These are phyloP conservation scores for Eremochloa ophiuroides DNA, from an alignment of 176 grass and related monocot species.

Conservation along the genomic window DNA sequence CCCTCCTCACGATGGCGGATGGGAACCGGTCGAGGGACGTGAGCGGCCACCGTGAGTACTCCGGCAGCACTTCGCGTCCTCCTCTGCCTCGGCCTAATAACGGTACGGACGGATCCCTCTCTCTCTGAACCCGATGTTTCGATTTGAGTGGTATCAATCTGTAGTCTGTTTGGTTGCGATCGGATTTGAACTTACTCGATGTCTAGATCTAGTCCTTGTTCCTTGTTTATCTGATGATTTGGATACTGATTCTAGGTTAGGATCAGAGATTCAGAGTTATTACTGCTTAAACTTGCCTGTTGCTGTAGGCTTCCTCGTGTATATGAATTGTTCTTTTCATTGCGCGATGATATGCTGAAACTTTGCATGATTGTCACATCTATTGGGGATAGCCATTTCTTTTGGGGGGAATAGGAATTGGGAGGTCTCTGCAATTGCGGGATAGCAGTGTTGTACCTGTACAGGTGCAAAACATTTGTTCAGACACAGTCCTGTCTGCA, in stretches of 20 bases:
- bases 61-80: too few species aligned
- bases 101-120: too few species aligned
- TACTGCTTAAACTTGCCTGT: not conserved
- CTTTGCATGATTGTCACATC: not conserved
- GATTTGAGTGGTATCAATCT: too few species aligned
- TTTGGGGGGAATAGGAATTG: not conserved
- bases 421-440: not conserved
- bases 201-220: not conserved
- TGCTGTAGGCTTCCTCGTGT: not conserved
- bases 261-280: not conserved
- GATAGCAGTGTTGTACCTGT: not conserved
- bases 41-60: too few species aligned
- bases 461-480: not conserved
- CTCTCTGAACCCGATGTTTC: not conserved
- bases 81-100: too few species aligned
- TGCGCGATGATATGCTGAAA: not conserved
- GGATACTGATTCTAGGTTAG: not conserved
- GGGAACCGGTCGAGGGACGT: too few species aligned
- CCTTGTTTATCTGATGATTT: not conserved
- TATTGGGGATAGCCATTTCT: not conserved
- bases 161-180: too few species aligned
- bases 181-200: too few species aligned
- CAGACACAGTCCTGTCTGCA: not conserved
- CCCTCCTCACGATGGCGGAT: too few species aligned
- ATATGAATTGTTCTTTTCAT: not conserved